Base-by-base conservation (phyloP, 1,284 basidiomycete species). In the Takashimella koratensis region DNA sequence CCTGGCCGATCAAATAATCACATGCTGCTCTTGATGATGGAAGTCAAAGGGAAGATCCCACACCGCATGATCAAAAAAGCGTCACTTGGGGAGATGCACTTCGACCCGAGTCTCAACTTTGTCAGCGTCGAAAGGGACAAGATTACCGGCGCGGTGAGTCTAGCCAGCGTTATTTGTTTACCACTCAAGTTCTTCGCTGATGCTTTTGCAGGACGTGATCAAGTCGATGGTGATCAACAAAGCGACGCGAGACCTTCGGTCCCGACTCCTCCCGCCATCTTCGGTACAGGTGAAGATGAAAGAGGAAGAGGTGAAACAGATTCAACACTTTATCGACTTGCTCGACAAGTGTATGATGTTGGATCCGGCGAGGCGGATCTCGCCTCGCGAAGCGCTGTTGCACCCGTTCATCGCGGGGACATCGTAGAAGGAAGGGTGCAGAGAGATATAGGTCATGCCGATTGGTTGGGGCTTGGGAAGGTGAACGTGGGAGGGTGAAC, bases 1-100 rank as follows among this genome's bases (percentile, higher is more conserved):
- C 94, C 96, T 0, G 96, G 95, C 12, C 84, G 91, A 26, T 90
- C 88, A 25, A 99, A 98, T 78, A 98, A 98, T 70, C 93, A 98
- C 66, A 98, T 98, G 95, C 80, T 98, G 12, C 81, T 93, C 56
- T 84, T 92, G 57, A 93, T 94, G 88, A 94, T 94, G 90, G 93
- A 98, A 75, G 80, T 96, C 42, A 93, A 91, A 72, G 95, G 96
- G 27, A 84, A 92, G 46, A 89, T 98, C 76, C 94, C 92, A 63
- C 82, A 84, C 63, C 93, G 94, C 76, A 86, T 93, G 83, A 87
- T 98, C 71, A 95, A 95, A 77, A 94, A 89, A 71, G 88, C 90
- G 2, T 86, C 88, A 66, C 97, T 98, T 74, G 89, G 89, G 2
- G 85, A 88, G 45, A 79, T 89, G 67, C 96, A 95, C 72, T 98